Conservation (phyloP, 352 stramenopile genomes). For the Pythium rhizo-oryzae region DNA sequence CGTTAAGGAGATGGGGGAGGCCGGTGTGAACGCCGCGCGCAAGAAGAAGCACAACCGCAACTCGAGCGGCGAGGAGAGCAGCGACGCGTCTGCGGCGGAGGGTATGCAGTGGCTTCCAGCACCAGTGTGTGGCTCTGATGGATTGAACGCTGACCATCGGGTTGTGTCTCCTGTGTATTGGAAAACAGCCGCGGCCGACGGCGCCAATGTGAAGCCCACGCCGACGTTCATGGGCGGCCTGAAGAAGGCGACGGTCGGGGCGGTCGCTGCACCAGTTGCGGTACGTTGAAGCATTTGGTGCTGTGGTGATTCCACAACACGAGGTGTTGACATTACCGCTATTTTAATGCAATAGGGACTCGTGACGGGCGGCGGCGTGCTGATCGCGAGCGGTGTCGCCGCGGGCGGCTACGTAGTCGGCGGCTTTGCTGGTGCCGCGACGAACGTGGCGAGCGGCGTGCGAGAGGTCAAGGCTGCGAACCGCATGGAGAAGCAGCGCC, state of each 20-base stretch:
- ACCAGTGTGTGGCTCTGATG: background rate
- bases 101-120: conserved; percentile 1
- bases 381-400: conserved; percentile 77
- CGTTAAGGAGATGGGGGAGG: conserved; percentile 89
- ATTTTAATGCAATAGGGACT: conserved; percentile 46
- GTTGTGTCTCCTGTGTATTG: background rate
- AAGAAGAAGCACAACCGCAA: conserved; percentile 43
- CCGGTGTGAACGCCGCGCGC: conserved; percentile 74
- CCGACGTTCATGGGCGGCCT: conserved; percentile 84
- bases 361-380: conserved; percentile 71
- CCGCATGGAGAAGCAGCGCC: conserved; percentile 59
- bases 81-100: conserved; percentile 36
- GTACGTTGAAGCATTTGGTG: conserved; percentile 29
- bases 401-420: conserved; percentile 81
- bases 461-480: conserved; percentile 83
- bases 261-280: conserved; percentile 77
- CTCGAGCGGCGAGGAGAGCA: conserved; percentile 32
- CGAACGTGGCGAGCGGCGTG: conserved; percentile 82
- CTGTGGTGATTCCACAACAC: background rate
- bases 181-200: conserved; percentile 7
- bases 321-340: no score
- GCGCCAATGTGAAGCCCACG: conserved; percentile 64
- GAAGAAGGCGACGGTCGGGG: conserved; percentile 86
- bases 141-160: background rate
- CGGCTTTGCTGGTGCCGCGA: conserved; percentile 78